Evolutionary conservation across 768 basidiomycete species (phyloP).

Genomic region (Cyclocybe aegerita): DNA sequence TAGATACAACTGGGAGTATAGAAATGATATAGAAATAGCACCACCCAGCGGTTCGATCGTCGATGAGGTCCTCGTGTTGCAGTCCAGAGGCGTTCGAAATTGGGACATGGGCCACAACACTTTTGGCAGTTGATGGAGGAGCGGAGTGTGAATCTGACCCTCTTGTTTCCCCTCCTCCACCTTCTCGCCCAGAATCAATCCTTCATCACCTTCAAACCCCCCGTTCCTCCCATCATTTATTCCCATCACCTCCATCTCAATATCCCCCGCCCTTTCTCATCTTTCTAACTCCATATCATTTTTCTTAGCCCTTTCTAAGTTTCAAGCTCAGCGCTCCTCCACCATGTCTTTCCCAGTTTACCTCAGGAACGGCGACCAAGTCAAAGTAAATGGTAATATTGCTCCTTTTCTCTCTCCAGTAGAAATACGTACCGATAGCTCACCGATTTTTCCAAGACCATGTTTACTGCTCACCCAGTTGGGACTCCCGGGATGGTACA

Average conservation of each 20-base stretch:
- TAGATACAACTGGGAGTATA: too few species aligned
- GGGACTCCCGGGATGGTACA: slow-evolving; percentile 89
- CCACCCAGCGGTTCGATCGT: too few species aligned
- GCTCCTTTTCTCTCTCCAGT: slow-evolving; percentile 17
- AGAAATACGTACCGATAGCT: slow-evolving; percentile 12
- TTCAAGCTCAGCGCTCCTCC: slow-evolving; percentile 29
- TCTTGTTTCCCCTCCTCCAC: slow-evolving; percentile 40
- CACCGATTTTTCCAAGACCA: slow-evolving; percentile 70
- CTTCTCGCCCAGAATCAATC: slow-evolving; percentile 29
- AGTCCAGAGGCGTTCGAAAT: too few species aligned
- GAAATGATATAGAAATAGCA: too few species aligned
- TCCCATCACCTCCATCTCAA: slow-evolving; percentile 18
- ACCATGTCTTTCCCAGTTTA: slow-evolving; percentile 50
- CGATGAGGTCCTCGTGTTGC: too few species aligned
- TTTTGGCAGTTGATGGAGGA: slow-evolving; percentile 23
- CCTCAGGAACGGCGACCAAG: slow-evolving; percentile 81
- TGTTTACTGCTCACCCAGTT: slow-evolving; percentile 94
- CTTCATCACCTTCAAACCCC: slow-evolving; percentile 20
- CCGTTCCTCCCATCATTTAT: slow-evolving; percentile 19
- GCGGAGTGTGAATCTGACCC: slow-evolving; percentile 44
- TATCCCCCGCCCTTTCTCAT: slow-evolving; percentile 17
- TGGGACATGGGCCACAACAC: neutral
- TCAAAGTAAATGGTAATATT: slow-evolving; percentile 81
- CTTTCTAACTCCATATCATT: slow-evolving; percentile 25
- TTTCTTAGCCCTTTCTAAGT: slow-evolving; percentile 27